Conservation (phyloP, 768 basidiomycete species). For the Russula compacta region DNA sequence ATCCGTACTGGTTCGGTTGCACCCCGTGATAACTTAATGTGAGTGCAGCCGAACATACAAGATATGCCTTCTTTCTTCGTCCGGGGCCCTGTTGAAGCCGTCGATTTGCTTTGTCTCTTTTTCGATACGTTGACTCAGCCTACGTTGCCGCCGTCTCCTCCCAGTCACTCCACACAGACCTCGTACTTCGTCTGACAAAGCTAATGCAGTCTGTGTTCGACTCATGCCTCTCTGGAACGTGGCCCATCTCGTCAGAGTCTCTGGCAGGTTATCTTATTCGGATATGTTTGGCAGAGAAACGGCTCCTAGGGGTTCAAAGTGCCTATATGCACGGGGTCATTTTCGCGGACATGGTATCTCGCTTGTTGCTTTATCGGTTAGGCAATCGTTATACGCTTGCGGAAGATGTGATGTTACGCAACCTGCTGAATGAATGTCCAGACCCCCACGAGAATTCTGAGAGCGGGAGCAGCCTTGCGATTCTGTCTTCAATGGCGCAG, state of each 20-base stretch:
- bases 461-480: conserved; percentile 9
- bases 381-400: not conserved
- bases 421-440: not conserved
- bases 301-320: conserved; percentile 14
- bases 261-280: conserved; percentile 35
- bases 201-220: conserved; percentile 35
- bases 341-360: conserved; percentile 14
- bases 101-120: conserved; percentile 39
- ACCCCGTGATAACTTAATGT: not conserved
- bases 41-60: conserved; percentile 3
- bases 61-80: conserved; percentile 26
- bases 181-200: conserved; percentile 35
- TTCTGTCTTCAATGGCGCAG: conserved; percentile 8
- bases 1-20: not conserved
- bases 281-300: conserved; percentile 25
- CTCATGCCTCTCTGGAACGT: conserved; percentile 34
- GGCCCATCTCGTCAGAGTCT: conserved; percentile 26
- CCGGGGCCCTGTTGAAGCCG: conserved; percentile 30
- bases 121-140: conserved; percentile 37
- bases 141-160: conserved; percentile 36
- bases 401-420: conserved; percentile 10
- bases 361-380: conserved; percentile 13
- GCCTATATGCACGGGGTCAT: not conserved
- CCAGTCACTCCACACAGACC: conserved; percentile 43
- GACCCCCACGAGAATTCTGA: not conserved